phyloP scores from a whole-genome alignment of 768 basidiomycete genomes.

The Termitomyces sp. region DNA sequence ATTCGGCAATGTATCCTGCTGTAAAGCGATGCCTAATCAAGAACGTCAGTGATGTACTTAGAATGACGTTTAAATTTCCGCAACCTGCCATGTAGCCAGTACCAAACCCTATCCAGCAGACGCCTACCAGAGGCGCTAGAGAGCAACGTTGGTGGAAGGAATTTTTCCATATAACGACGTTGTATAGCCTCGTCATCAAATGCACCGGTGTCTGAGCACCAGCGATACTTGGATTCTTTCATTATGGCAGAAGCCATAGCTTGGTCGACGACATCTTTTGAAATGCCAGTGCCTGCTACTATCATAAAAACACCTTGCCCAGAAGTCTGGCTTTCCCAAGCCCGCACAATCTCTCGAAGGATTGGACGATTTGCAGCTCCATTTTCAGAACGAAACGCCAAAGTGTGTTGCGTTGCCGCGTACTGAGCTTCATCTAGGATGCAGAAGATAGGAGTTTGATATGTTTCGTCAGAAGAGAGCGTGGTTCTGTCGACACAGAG shows the following conservation, averaged over 20 bases:
- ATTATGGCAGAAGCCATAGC: slow-evolving; percentile 42
- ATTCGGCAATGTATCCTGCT: slow-evolving; percentile 35
- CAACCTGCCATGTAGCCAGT: slow-evolving; percentile 43
- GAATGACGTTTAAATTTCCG: not conserved
- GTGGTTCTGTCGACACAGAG: slow-evolving; percentile 13
- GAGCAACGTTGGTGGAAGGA: slow-evolving; percentile 27
- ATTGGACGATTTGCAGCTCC: slow-evolving; percentile 30
- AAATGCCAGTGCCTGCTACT: slow-evolving; percentile 40
- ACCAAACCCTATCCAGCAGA: slow-evolving; percentile 33
- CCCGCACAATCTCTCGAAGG: slow-evolving; percentile 36
- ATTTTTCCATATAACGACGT: slow-evolving; percentile 29
- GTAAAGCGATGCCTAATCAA: slow-evolving; percentile 38
- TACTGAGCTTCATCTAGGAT: slow-evolving; percentile 42
- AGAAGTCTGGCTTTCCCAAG: slow-evolving; percentile 33
- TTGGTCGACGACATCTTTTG: slow-evolving; percentile 38
- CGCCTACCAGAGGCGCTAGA: slow-evolving; percentile 22
- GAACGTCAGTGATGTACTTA: not conserved
- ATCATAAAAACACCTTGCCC: slow-evolving; percentile 38
- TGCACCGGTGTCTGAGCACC: slow-evolving; percentile 40
- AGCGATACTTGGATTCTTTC: slow-evolving; percentile 40
- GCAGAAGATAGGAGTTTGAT: slow-evolving; percentile 34
- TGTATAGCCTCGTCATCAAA: slow-evolving; percentile 31
- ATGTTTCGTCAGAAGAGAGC: slow-evolving; percentile 11
- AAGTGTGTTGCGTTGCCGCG: slow-evolving; percentile 32
- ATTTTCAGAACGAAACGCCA: slow-evolving; percentile 33